Base-by-base conservation (phyloP, 2,329 filamentous ascomycete genomes). In the Penicillium palitans region DNA sequence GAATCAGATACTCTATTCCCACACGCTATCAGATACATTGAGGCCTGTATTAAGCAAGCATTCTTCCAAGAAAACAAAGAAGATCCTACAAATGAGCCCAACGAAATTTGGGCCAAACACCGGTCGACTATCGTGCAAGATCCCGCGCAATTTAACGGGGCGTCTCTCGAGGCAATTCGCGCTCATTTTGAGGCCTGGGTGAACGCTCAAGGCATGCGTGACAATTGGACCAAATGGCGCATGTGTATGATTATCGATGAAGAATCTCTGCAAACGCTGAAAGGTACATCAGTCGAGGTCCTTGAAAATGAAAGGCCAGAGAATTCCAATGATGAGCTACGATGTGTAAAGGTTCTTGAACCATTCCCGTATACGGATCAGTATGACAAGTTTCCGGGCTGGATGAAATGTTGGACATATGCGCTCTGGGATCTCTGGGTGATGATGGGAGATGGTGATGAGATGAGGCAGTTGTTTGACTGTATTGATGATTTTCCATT, bases 191-290 rank as follows among this genome's bases (percentile, higher is more conserved):
- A 59, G 50, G 21, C 53, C 2, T 59, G 53, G 57, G 59, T 61
- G 17, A 21, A 61, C 15, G 8, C 41, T 29, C 52, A 59, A 54
- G 59, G 40, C 44, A 47, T 27, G 42, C 56, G 59, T 31, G 54
- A 63, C 42, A 1, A 2, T 9, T 61, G 52, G 12, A 61, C 50
- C 44, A 49, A 55, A 42, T 55, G 24, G 40, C 44, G 61, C 44
- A 55, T 62, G 41, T 64, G 57, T 10, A 57, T 63, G 13, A 51
- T 63, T 21, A 57, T 60, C 41, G 57, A 63, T 42, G 59, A 62
- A 39, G 61, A 63, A 55, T 62, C 47, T 45, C 54, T 62, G 9
- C 61, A 56, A 40, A 60, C 59, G 50, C 59, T 63, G 17, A 49
- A 53, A 51, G 51, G 37, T 49, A n/a, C 27, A 51, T 31, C 57